These are phyloP conservation scores for Xylaria intraflava DNA, from an alignment of 495 filamentous ascomycete species.

Conservation along the genomic window DNA sequence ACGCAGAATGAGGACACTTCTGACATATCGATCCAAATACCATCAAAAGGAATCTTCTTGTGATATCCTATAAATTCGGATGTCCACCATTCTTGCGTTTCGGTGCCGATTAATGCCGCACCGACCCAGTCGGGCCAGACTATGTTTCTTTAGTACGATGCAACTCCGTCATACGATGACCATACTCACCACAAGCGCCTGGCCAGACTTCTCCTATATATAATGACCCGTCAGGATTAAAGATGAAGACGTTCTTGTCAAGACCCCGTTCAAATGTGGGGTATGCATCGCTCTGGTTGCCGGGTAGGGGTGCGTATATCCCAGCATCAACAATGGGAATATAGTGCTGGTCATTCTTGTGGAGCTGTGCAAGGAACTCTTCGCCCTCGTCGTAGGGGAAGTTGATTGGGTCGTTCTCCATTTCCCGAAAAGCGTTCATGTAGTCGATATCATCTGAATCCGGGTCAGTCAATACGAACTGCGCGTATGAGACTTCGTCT, in stretches of 20 bases:
- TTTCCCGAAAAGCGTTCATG: constrained; percentile 62
- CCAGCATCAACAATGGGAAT: constrained; percentile 82
- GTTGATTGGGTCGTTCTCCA: constrained; percentile 63
- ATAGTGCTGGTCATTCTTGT: constrained; percentile 63
- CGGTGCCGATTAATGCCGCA: constrained; percentile 53
- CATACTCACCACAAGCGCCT: constrained; percentile 53
- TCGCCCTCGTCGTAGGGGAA: constrained; percentile 60
- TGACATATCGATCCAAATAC: constrained; percentile 87
- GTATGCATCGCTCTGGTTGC: constrained; percentile 65
- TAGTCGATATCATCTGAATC: constrained; percentile 77
- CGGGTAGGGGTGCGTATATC: constrained; percentile 69
- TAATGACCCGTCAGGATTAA: constrained; percentile 59
- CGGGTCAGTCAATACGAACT: constrained; percentile 37
- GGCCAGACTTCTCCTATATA: constrained; percentile 84
- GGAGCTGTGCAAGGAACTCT: constrained; percentile 59
- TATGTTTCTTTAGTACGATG: constrained; percentile 40
- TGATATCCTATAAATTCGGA: constrained; percentile 58
- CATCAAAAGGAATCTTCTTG: constrained; percentile 64
- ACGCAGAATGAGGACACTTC: constrained; percentile 78
- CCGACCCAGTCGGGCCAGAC: constrained; percentile 50
- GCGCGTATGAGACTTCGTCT: not conserved
- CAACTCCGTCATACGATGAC: constrained; percentile 35
- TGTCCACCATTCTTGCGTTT: constrained; percentile 62
- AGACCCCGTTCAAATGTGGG: constrained; percentile 61
- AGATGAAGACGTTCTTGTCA: constrained; percentile 58